Evolutionary conservation across 306 rosid species (phyloP), one percentile per base, ranked within the genome.

Genomic region (Trifolium fragiferum): DNA sequence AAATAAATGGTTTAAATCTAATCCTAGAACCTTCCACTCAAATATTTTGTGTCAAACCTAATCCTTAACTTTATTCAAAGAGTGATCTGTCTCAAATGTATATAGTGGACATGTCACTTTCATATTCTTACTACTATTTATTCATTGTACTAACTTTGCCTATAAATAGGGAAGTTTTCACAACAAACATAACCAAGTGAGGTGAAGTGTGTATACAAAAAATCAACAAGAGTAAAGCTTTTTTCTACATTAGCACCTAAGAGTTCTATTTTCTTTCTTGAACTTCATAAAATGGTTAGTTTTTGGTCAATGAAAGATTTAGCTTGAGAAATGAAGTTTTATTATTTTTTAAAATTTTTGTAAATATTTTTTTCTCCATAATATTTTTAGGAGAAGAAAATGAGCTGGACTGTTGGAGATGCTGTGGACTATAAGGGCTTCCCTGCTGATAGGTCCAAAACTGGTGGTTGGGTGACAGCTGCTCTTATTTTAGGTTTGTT

Each of bases 381-480:
- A 2, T 66, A 38, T 83, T 80, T 53, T 54, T 85, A 93, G 96
- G 96, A 87, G 65, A 84, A 75, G 59, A 93, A 91, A 77, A 84
- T 85, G 89, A 82, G 86, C 80, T 84, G 87, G 89, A 82, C 86
- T 7, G 86, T 76, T 58, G 74, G 91, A 66, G 97, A 87, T 79
- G 93, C 97, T 64, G 88, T 89, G 76, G 89, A 93, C 82, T 91
- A 87, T 80, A 83, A 83, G 78, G 97, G 96, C 35, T 73, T 80
- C 65, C 92, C 96, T 20, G 96, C 94, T 73, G 90, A 91, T 44
- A 86, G 83, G 75, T 84, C 88, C 63, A 87, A 82, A 89, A 93
- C 98, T 5, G 97, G 98, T 1, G 94, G 98, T 75, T 91, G 98
- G 98, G 80, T 80, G 8, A 78, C 94, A 0, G 98, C 98, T 25